Conservation (phyloP, 164 flowering plant genomes). For the Annona squamosa region DNA sequence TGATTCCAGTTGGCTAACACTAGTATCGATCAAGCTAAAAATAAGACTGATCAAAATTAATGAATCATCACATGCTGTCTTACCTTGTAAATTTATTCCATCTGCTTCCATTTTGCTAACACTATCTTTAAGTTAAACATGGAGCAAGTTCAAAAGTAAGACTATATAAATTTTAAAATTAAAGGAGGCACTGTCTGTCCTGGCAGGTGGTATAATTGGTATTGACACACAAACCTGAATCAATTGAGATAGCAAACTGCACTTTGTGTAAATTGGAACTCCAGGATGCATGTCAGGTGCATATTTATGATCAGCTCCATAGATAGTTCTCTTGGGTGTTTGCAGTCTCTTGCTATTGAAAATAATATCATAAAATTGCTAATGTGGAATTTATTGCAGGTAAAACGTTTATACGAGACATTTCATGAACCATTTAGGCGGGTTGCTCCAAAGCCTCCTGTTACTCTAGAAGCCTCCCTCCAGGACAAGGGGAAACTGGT, state of each 20-base stretch:
- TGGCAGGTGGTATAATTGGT: no score
- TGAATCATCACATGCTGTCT: background rate
- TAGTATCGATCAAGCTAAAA: background rate
- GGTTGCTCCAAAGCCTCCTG: slow-evolving; percentile 30
- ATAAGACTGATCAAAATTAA: background rate
- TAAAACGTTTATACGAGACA: slow-evolving; percentile 78
- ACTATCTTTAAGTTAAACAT: no score
- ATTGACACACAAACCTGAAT: background rate
- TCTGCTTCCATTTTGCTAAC: no score
- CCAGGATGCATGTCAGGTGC: background rate
- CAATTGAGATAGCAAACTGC: background rate
- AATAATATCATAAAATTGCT: background rate
- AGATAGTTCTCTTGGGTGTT: background rate
- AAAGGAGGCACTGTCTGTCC: no score
- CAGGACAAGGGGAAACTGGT: slow-evolving; percentile 21
- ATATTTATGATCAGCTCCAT: background rate
- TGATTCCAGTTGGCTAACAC: background rate
- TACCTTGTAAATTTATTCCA: no score
- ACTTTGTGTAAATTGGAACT: background rate
- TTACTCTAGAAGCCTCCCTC: slow-evolving; percentile 31
- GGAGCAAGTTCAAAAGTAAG: no score
- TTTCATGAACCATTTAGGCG: slow-evolving; percentile 97
- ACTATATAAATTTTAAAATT: no score
- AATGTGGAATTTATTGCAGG: slow-evolving; percentile 32
- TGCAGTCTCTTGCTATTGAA: background rate